Conservation (phyloP, 441 rosid genomes). For the Mallotus repandus region DNA sequence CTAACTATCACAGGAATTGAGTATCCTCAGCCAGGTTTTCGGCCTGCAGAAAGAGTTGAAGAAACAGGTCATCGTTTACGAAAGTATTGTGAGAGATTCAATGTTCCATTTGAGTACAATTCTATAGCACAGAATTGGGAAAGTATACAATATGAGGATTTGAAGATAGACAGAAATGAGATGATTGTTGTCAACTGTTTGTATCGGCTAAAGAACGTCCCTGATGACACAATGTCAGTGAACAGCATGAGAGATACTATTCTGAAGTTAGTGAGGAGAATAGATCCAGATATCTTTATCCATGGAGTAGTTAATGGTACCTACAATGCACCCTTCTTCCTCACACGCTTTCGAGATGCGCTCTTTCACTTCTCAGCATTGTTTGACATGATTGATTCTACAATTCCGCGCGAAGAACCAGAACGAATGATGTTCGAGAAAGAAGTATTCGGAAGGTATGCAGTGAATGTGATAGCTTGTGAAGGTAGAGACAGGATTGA, state of each 20-base stretch:
- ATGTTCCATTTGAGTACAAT: conserved; percentile 71
- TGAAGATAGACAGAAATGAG: conserved; percentile 56
- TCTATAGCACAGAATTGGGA: conserved; percentile 86
- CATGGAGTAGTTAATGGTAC: conserved; percentile 45
- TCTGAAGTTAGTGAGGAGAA: conserved; percentile 52
- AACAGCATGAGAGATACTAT: conserved; percentile 72
- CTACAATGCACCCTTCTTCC: conserved; percentile 46
- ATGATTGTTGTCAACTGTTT: conserved; percentile 62
- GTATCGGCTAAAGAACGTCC: conserved; percentile 60
- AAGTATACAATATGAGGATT: conserved; percentile 64
- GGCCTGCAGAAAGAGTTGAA: conserved; percentile 77
- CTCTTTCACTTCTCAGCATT: conserved; percentile 49
- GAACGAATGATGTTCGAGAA: conserved; percentile 53
- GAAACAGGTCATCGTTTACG: conserved; percentile 73
- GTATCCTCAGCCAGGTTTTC: conserved; percentile 86
- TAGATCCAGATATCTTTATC: conserved; percentile 59
- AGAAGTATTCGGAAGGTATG: conserved; percentile 39
- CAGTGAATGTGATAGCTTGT: conserved; percentile 48
- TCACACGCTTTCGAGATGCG: conserved; percentile 46
- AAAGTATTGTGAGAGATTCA: conserved; percentile 72
- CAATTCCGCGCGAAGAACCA: conserved; percentile 28
- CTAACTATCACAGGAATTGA: conserved; percentile 86
- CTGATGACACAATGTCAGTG: conserved; percentile 66
- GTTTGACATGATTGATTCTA: conserved; percentile 40
- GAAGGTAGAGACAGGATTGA: conserved; percentile 53